Percentiles rank a stretch among this genome's conserved stretches.
Conservation (phyloP, 2,329 filamentous ascomycete genomes). For the Stachybotrys chartarum region DNA sequence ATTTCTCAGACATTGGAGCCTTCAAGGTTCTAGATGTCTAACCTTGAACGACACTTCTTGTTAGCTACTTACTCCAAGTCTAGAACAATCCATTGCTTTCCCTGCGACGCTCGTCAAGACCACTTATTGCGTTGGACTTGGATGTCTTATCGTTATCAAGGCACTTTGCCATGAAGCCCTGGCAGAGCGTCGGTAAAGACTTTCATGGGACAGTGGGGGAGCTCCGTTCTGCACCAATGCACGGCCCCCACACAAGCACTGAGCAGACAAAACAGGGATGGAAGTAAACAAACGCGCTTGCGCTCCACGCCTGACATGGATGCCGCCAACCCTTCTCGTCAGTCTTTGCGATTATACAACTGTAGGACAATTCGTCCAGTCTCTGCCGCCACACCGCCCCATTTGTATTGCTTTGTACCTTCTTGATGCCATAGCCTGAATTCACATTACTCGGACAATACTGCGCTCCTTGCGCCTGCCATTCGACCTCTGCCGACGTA, state of each 20-base stretch:
- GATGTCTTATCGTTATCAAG: too few relatives aligned
- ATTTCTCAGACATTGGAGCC: too few relatives aligned
- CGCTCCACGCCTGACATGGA: constrained; percentile 2
- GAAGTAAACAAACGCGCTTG: constrained; percentile 27
- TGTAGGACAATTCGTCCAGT: neutral
- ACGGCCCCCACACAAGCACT: neutral
- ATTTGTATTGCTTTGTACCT: neutral
- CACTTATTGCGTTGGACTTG: too few relatives aligned
- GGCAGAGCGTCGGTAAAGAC: too few relatives aligned
- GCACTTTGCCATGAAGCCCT: too few relatives aligned
- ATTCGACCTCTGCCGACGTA: neutral
- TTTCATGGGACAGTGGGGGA: neutral
- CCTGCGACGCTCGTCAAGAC: too few relatives aligned
- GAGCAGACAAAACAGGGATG: neutral
- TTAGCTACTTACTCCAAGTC: too few relatives aligned
- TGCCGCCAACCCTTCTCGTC: constrained; percentile 8
- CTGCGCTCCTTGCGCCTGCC: neutral
- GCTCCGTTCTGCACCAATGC: neutral
- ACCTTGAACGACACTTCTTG: too few relatives aligned
- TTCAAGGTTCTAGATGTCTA: too few relatives aligned
- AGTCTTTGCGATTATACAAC: neutral
- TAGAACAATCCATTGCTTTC: too few relatives aligned
- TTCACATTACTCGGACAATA: neutral
- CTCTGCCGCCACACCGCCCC: neutral
- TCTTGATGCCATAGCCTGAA: neutral